These are phyloP conservation scores for Anastatica hierochuntica DNA, from an alignment of 345 rosid species.

Conservation along the genomic window DNA sequence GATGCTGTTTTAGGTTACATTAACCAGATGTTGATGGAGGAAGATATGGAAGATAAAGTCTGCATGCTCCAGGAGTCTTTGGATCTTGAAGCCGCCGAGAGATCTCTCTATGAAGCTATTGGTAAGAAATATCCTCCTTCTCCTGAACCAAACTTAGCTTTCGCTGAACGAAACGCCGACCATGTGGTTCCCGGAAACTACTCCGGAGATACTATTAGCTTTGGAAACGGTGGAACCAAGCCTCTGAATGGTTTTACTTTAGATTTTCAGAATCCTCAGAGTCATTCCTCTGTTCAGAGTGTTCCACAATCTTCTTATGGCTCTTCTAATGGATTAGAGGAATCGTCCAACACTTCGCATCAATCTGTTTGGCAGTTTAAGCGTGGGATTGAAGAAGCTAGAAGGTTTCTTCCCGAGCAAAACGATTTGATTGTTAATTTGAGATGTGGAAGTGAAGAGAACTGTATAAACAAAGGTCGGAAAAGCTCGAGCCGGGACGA, in stretches of 20 bases:
- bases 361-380: slow-evolving; percentile 62
- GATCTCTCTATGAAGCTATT: slow-evolving; percentile 76
- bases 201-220: slow-evolving; percentile 3
- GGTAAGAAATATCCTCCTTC: slow-evolving; percentile 93
- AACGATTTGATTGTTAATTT: slow-evolving; percentile 32
- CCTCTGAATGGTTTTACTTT: slow-evolving; percentile 25
- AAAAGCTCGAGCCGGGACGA: slow-evolving; percentile 43
- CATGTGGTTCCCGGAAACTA: slow-evolving; percentile 27
- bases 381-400: slow-evolving; percentile 74
- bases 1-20: slow-evolving; percentile 72
- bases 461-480: slow-evolving; percentile 31
- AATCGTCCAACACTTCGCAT: slow-evolving; percentile 40
- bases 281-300: slow-evolving; percentile 19
- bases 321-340: slow-evolving; percentile 23
- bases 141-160: slow-evolving; percentile 33
- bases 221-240: slow-evolving; percentile 11
- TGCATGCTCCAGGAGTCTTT: slow-evolving; percentile 82
- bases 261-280: slow-evolving; percentile 25
- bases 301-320: slow-evolving; percentile 38
- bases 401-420: slow-evolving; percentile 46
- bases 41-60: slow-evolving; percentile 66
- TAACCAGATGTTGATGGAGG: slow-evolving; percentile 80
- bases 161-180: slow-evolving; percentile 17
- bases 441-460: slow-evolving; percentile 29
- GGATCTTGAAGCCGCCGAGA: slow-evolving; percentile 84